Percentiles rank a stretch among this genome's conserved stretches.
These are phyloP conservation scores for Nemania serpens DNA, from an alignment of 2,329 filamentous ascomycete genomes.

Conservation along the genomic window DNA sequence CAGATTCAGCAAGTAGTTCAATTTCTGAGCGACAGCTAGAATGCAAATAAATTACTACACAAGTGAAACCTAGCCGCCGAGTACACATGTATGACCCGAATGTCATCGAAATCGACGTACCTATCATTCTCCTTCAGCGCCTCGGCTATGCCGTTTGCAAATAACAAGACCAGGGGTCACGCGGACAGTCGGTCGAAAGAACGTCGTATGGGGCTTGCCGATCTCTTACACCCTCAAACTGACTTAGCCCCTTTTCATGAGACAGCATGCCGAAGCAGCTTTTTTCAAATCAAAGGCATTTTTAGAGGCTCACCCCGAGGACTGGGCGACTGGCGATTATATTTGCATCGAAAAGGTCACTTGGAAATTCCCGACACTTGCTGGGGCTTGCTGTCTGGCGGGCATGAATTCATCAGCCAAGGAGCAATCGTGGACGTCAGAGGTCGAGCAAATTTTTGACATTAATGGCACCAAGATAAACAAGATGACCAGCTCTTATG, in stretches of 20 bases:
- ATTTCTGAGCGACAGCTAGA: not conserved
- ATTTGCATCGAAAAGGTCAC: slow-evolving; percentile 4
- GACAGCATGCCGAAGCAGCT: not conserved
- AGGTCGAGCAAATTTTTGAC: not conserved
- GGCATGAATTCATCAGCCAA: not conserved
- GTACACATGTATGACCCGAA: not conserved
- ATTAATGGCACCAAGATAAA: not conserved
- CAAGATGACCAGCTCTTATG: not conserved
- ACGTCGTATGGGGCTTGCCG: not conserved
- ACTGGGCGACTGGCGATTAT: not conserved
- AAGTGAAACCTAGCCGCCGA: not conserved
- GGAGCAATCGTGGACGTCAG: not conserved
- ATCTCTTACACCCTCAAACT: not conserved
- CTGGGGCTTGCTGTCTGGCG: not conserved
- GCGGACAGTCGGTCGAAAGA: not conserved
- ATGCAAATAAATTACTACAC: not conserved
- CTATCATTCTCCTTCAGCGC: not conserved
- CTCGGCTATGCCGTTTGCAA: not conserved
- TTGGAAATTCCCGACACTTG: not conserved
- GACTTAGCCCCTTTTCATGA: not conserved
- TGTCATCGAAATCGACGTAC: not conserved
- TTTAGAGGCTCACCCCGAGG: not conserved
- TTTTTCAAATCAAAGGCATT: not conserved
- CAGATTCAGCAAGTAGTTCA: not conserved
- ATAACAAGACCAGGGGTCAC: not conserved